Evolutionary conservation across 345 rosid genomes (phyloP).

Genomic region (Salix caprea): DNA sequence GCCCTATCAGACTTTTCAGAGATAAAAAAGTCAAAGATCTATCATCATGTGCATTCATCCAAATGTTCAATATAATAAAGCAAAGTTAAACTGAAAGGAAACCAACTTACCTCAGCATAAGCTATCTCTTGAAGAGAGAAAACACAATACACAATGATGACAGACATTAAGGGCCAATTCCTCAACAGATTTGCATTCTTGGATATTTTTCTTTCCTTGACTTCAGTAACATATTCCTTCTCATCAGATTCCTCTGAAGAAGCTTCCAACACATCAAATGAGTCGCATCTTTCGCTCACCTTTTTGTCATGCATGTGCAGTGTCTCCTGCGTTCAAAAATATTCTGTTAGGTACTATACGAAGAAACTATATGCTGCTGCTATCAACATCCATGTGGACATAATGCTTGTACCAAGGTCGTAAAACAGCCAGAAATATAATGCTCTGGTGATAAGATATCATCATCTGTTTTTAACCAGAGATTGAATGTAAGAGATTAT

Average conservation of each 20-base stretch:
- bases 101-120: slow-evolving; percentile 45
- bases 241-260: slow-evolving; percentile 25
- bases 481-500: too few species aligned
- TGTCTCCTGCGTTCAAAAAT: slow-evolving; percentile 38
- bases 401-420: too few species aligned
- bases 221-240: slow-evolving; percentile 9
- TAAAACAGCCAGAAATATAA: too few species aligned
- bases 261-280: slow-evolving; percentile 13
- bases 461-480: too few species aligned
- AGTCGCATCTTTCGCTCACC: neutral
- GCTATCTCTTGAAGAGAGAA: slow-evolving; percentile 67
- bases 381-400: too few species aligned
- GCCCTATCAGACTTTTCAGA: too few species aligned
- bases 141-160: slow-evolving; percentile 50
- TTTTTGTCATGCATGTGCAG: slow-evolving; percentile 38
- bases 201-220: slow-evolving; percentile 12
- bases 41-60: too few species aligned
- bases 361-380: too few species aligned
- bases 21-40: too few species aligned
- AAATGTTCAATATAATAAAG: too few species aligned
- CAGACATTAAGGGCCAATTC: slow-evolving; percentile 60
- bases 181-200: slow-evolving; percentile 35
- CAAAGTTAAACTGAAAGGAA: neutral
- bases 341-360: too few species aligned
- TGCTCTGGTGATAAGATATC: too few species aligned